Evolutionary conservation across 345 rosid genomes (phyloP).

Genomic region (Durio zibethinus): DNA sequence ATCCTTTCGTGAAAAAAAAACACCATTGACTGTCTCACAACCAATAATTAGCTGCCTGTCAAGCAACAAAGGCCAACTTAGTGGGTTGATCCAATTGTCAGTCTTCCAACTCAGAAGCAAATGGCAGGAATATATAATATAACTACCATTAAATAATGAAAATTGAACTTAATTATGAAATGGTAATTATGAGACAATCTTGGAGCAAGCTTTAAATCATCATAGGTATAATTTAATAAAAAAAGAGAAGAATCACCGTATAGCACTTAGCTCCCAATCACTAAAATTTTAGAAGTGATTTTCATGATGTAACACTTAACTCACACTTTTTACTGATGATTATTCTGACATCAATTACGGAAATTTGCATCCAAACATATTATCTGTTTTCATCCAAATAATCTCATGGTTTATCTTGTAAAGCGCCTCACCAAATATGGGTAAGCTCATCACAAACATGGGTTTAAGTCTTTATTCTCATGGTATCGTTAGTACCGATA

Average conservation of each 20-base stretch:
- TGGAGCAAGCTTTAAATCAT: constrained; percentile 25
- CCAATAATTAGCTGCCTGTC: not conserved
- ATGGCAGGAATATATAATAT: not conserved
- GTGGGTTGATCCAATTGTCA: not conserved
- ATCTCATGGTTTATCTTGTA: too few relatives aligned
- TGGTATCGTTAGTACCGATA: too few relatives aligned
- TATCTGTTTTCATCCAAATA: too few relatives aligned
- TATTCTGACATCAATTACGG: too few relatives aligned
- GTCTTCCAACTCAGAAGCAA: not conserved
- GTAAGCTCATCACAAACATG: too few relatives aligned
- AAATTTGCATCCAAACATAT: too few relatives aligned
- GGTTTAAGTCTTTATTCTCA: too few relatives aligned
- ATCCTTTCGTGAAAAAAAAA: not conserved
- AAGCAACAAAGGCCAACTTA: not conserved
- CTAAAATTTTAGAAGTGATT: too few relatives aligned
- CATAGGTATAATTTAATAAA: constrained; percentile 44
- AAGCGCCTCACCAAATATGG: too few relatives aligned
- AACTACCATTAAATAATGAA: not conserved
- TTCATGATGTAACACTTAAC: too few relatives aligned
- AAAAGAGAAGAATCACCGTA: not conserved
- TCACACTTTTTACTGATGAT: too few relatives aligned
- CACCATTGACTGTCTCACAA: not conserved
- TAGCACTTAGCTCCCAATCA: too few relatives aligned
- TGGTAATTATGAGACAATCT: not conserved
- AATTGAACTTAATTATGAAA: not conserved